A percentile compares a stretch with the other conserved stretches of the same genome.
Conservation (phyloP, 768 basidiomycete species). For the Amanita polypyramis region DNA sequence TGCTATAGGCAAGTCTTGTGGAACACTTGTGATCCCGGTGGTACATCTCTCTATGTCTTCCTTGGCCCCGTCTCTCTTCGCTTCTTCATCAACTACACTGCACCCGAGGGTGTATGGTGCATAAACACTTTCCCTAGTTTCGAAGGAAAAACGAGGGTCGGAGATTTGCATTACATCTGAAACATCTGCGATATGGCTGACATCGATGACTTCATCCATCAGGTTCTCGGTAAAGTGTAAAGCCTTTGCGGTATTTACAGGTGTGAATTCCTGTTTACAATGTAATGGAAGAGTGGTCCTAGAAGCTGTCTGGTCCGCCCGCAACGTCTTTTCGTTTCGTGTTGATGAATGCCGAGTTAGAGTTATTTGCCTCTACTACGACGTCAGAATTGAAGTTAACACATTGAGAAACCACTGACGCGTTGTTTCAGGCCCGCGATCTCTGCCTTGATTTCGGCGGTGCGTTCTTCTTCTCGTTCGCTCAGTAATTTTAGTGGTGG, state of each 20-base stretch:
- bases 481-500: slow-evolving; percentile 24
- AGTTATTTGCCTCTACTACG: neutral
- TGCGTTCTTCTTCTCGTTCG: slow-evolving; percentile 31
- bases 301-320: neutral
- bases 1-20: neutral
- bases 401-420: slow-evolving; percentile 14
- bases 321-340: neutral
- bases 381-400: neutral
- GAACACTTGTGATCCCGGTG: neutral
- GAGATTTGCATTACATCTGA: slow-evolving; percentile 30
- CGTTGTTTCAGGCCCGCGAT: slow-evolving; percentile 30
- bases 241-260: slow-evolving; percentile 10
- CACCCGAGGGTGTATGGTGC: neutral
- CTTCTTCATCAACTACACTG: neutral
- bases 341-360: neutral
- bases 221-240: slow-evolving; percentile 56
- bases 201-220: slow-evolving; percentile 52
- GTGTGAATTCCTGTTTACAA: neutral
- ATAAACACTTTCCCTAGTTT: neutral
- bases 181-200: slow-evolving; percentile 38
- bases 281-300: neutral
- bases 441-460: slow-evolving; percentile 26
- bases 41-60: neutral
- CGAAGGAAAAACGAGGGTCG: neutral
- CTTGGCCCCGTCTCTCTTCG: neutral